Evolutionary conservation across 768 basidiomycete genomes (phyloP).

Genomic region (Leccinum aurantiacum): DNA sequence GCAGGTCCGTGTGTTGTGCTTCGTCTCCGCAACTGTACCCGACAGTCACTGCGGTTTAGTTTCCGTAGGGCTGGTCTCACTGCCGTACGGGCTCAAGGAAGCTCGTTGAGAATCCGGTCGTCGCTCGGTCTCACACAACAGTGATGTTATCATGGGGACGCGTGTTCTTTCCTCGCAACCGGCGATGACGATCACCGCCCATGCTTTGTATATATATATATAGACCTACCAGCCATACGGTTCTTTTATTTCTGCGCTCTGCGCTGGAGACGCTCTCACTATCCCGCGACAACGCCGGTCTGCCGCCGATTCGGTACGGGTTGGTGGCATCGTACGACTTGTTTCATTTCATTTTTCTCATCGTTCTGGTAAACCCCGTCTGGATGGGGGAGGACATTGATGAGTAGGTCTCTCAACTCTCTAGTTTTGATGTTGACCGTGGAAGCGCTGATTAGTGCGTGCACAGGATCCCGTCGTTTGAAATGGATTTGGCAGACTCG

Average conservation of each 20-base stretch:
- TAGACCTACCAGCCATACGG: background rate
- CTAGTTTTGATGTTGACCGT: background rate
- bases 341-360: background rate
- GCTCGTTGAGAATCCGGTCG: background rate
- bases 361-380: background rate
- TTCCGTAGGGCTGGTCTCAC: background rate
- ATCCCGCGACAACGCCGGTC: background rate
- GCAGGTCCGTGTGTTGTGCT: slow-evolving; percentile 1
- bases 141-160: slow-evolving; percentile 12
- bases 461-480: background rate
- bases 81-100: background rate
- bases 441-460: background rate
- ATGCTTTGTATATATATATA: background rate
- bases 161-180: slow-evolving; percentile 5
- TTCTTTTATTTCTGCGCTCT: background rate
- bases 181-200: background rate
- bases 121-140: background rate
- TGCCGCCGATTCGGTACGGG: background rate
- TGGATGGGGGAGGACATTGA: background rate
- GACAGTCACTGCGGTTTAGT: background rate
- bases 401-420: background rate
- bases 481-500: background rate
- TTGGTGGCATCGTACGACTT: slow-evolving; percentile 1
- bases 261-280: background rate
- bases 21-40: background rate